Evolutionary conservation across 129 eudicot genomes (phyloP), one percentile per base, ranked within the genome.

Genomic region (Artemisia annua): DNA sequence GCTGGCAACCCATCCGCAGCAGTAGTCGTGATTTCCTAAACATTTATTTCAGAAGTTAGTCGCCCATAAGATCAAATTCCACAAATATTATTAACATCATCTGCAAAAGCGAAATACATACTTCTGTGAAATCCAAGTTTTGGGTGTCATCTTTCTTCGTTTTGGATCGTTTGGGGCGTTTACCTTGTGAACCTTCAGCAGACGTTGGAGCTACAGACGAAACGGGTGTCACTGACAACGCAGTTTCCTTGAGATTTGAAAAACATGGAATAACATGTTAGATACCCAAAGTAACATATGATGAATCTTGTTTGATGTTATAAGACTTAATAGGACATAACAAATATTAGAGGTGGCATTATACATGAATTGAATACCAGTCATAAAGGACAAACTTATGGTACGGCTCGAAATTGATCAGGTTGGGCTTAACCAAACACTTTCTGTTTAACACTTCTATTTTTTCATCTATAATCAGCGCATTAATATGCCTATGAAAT

Each of bases 1-100:
- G 85, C 66, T 7, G 98, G 96, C 60, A 92, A 72, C 73, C 80
- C 91, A 7, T 83, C 87, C n/a, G 85, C 89, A 0, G 83, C 63
- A 66, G 71, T 17, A n/a, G 69, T 76, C 82, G 76, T 83, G 52
- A 83, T 35, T 70, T 61, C 81, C 98, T 92, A 75, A 9, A 83
- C 5, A 63, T 51, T 20, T n/a, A 43, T 55, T 77, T 73, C n/a
- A 73, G 55, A 71, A 39, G 44, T 68, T 70, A 66, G 78, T 69
- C 59, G 16, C 57, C 28, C 13, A 69, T 48, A 67, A 32, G 53
- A 67, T 64, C 35, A 30, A 51, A 65, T 26, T 39, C 15, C 8
- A 2, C 15, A 7, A 32, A 51, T 12, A 60, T n/a, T n/a, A 15
- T 11, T 63, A 67, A 62, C 49, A 71, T 64, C 59, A 57, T 52